A percentile compares a stretch with the other conserved stretches of the same genome.
These are phyloP conservation scores for Candolleomyces aberdarensis DNA, from an alignment of 768 basidiomycete species.

Conservation along the genomic window DNA sequence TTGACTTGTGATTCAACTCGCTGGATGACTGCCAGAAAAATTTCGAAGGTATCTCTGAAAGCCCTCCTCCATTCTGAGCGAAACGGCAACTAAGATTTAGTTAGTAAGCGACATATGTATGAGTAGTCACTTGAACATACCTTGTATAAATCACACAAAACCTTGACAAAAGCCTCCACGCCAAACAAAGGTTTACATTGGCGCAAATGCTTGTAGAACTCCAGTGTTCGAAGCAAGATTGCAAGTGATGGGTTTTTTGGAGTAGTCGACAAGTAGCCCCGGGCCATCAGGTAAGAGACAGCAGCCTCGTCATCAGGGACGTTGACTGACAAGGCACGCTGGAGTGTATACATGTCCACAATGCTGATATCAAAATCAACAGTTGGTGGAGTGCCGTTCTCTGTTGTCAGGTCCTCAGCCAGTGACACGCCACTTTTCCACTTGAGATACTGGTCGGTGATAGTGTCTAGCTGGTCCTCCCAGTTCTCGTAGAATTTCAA, in stretches of 20 bases:
- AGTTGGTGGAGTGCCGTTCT: no score
- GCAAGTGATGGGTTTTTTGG: background rate
- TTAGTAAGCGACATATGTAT: background rate
- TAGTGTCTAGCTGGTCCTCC: background rate
- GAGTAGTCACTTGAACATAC: constrained; percentile 16
- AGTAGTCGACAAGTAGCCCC: background rate
- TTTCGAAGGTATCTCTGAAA: background rate
- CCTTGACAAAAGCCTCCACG: constrained; percentile 24
- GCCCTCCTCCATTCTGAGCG: background rate
- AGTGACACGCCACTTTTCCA: no score
- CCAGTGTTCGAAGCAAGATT: background rate
- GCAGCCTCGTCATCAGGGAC: background rate
- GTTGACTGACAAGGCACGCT: background rate
- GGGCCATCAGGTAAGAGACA: background rate
- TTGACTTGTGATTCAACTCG: background rate
- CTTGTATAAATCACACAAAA: no score
- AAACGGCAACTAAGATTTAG: background rate
- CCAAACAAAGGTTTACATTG: constrained; percentile 11
- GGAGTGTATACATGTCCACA: background rate
- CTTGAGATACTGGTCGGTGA: background rate
- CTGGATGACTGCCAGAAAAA: background rate
- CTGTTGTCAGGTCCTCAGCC: no score
- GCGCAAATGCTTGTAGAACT: background rate
- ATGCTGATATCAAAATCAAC: background rate
- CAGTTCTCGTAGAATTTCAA: background rate